Evolutionary conservation across 2,329 filamentous ascomycete species (phyloP).

Genomic region (Talaromyces piceae): DNA sequence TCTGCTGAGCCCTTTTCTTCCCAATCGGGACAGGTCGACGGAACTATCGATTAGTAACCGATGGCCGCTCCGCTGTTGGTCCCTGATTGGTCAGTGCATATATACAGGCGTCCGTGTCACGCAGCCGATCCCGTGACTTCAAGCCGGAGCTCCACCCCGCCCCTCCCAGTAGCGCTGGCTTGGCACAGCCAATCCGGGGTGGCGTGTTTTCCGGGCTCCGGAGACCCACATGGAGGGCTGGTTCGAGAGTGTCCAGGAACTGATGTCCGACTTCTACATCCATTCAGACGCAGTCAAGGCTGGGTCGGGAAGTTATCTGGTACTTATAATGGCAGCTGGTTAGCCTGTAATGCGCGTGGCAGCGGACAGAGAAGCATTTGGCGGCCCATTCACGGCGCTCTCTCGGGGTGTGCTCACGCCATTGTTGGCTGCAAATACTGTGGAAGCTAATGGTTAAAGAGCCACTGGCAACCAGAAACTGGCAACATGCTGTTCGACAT

Average conservation of each 20-base stretch:
- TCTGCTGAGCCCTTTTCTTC: neutral
- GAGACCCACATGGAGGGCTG: neutral
- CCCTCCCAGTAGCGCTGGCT: neutral
- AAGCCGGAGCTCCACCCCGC: neutral
- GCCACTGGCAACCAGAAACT: neutral
- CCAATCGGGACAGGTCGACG: neutral
- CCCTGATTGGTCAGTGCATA: neutral
- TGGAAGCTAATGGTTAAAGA: neutral
- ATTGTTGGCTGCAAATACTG: constrained; percentile 3
- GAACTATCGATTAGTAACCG: neutral
- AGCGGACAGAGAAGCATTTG: neutral
- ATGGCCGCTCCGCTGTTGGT: neutral
- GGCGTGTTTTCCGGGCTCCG: neutral
- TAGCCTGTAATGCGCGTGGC: neutral
- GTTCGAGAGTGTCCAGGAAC: constrained; percentile 3
- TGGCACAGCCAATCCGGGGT: neutral
- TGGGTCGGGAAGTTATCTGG: constrained; percentile 2
- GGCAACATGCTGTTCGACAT: neutral
- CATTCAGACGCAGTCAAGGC: neutral
- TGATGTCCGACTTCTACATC: constrained; percentile 6
- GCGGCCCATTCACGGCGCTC: neutral
- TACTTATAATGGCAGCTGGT: neutral
- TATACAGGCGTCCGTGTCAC: neutral
- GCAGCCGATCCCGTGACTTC: neutral
- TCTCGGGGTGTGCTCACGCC: neutral